Conservation (phyloP, 75 land plant species). For the Isoetes taiwanensis region DNA sequence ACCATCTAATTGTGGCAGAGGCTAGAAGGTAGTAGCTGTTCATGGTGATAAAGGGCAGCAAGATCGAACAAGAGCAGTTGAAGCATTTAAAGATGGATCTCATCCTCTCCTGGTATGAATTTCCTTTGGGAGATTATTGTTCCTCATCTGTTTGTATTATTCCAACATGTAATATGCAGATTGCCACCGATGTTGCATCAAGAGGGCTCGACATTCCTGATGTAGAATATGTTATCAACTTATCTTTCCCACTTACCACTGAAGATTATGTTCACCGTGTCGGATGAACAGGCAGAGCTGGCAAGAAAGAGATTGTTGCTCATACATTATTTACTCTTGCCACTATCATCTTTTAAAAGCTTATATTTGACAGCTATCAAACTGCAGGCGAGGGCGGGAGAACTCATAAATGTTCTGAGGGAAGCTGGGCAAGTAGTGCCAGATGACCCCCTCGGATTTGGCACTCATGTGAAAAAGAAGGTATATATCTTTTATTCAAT, state of each 20-base stretch:
- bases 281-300: constrained; percentile 94
- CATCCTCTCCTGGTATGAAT: constrained; percentile 85
- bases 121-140: no score
- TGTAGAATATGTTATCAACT: constrained; percentile 96
- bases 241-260: constrained; percentile 88
- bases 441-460: constrained; percentile 65
- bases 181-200: constrained; percentile 97
- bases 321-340: constrained; percentile 87
- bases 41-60: constrained; percentile 85
- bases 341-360: constrained; percentile 50
- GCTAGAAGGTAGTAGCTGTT: constrained; percentile 84
- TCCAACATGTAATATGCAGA: constrained; percentile 22
- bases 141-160: no score
- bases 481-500: no score
- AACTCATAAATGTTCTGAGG: constrained; percentile 83
- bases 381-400: constrained; percentile 73
- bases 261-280: constrained; percentile 98
- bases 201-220: constrained; percentile 96
- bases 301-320: constrained; percentile 83
- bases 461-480: constrained; percentile 96
- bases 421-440: constrained; percentile 89
- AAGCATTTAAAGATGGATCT: constrained; percentile 69
- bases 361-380: not conserved
- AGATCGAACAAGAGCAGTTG: constrained; percentile 64
- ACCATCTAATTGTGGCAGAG: no score